phyloP scores from a whole-genome alignment of 73 alveolate species.

The Urostyla sp. region DNA sequence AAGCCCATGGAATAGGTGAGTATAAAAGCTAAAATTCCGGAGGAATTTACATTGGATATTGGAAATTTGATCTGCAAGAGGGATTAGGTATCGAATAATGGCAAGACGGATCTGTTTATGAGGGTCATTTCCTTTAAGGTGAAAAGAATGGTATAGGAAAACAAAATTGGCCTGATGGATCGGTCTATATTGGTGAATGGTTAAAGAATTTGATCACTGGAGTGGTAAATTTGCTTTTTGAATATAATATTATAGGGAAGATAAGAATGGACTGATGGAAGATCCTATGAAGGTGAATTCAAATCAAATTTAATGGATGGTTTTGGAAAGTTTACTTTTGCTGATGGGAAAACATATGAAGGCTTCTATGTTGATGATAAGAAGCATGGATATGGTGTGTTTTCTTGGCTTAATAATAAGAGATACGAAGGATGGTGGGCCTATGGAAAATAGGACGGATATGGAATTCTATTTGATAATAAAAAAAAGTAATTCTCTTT shows the following conservation, averaged over 20 bases:
- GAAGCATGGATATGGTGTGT: conserved; percentile 70
- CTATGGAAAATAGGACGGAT: conserved; percentile 45
- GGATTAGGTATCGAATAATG: conserved; percentile 30
- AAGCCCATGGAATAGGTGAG: conserved; percentile 50
- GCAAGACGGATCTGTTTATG: conserved; percentile 78
- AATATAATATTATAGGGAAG: conserved; percentile 30
- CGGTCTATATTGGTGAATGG: conserved; percentile 61
- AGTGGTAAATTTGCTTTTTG: background rate
- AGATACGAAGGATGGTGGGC: conserved; percentile 61
- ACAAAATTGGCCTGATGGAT: conserved; percentile 29
- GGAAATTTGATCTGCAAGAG: conserved; percentile 20
- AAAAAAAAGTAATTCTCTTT: background rate
- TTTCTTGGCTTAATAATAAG: conserved; percentile 46
- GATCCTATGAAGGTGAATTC: conserved; percentile 77
- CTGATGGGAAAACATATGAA: conserved; percentile 58
- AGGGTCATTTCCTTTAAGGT: conserved; percentile 75
- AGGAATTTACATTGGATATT: conserved; percentile 51
- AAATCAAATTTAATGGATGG: conserved; percentile 68
- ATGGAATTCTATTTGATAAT: conserved; percentile 46
- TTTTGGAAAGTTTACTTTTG: conserved; percentile 57
- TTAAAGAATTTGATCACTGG: conserved; percentile 53
- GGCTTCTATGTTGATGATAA: conserved; percentile 45
- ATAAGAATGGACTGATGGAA: conserved; percentile 63
- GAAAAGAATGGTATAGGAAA: conserved; percentile 77
- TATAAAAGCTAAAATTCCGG: conserved; percentile 49